Evolutionary conservation across 1,284 basidiomycete genomes (phyloP).

Genomic region (Omphalotus olearius): DNA sequence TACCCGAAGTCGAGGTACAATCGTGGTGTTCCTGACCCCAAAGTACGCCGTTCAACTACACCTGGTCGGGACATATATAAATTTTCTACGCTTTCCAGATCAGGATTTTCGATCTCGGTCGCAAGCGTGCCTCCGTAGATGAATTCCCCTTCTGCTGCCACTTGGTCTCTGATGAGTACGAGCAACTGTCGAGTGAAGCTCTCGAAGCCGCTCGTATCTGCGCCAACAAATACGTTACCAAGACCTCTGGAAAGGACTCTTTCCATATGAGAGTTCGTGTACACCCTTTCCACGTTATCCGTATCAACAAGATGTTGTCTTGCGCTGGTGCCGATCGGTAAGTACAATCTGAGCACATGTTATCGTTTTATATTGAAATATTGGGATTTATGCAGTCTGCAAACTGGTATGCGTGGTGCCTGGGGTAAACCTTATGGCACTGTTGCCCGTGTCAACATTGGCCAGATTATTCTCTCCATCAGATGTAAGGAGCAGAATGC

Average conservation of each 20-base stretch:
- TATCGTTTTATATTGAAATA: not conserved
- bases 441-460: constrained; percentile 94
- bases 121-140: constrained; percentile 93
- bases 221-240: constrained; percentile 99
- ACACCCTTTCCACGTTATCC: constrained; percentile 98
- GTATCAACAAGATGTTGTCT: constrained; percentile 99
- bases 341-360: constrained; percentile 17
- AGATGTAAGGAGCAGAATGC: constrained; percentile 90
- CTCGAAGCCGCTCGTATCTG: constrained; percentile 99
- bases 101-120: constrained; percentile 91
- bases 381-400: constrained; percentile 53
- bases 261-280: constrained; percentile 98
- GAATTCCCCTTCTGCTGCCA: constrained; percentile 98
- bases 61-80: constrained; percentile 5
- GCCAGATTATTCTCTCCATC: constrained; percentile 95
- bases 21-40: constrained; percentile 96
- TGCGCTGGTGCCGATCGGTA: constrained; percentile 97
- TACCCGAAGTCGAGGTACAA: constrained; percentile 95
- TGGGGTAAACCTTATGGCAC: constrained; percentile 99
- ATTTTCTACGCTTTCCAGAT: constrained; percentile 46
- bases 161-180: constrained; percentile 97
- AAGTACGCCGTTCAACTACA: constrained; percentile 42
- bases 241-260: constrained; percentile 97
- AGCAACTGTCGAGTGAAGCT: constrained; percentile 94
- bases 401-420: constrained; percentile 99